Base-by-base conservation (phyloP, 2,329 filamentous ascomycete species). In the Fusarium annulatum region DNA sequence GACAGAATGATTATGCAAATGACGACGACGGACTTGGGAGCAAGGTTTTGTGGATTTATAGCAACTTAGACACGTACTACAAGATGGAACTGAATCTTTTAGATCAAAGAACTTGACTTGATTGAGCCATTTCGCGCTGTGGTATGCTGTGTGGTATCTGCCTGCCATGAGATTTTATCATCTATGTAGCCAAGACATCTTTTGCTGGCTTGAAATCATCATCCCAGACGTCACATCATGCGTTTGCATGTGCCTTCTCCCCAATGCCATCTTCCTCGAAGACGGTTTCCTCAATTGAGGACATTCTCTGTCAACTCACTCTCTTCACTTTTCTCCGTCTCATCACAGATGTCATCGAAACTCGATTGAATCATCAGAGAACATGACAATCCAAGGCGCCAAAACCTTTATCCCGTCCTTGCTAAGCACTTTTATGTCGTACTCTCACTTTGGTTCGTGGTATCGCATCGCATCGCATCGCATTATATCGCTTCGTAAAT, bases 1-100 rank as follows among this genome's bases (percentile, higher is more conserved):
- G 66, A 43, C 49, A 67, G 58, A 72, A 76, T 72, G 57, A 72
- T 77, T 67, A 79, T 73, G 76, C 69, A 69, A 72, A 51, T 72
- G 69, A 72, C 75, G 76, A 78, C 62, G 77, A 77, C 65, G 71
- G 74, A 55, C 59, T 74, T 61, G 67, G 78, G 76, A 77, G 76
- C 73, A 76, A 61, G 64, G 74, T 61, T 72, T 70, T 67, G 68
- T 62, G 57, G 67, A 59, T 62, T 75, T 74, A 73, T 61, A 72
- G 73, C 65, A 73, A 70, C 69, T 73, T 78, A 78, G 72, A 78
- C 64, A 78, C 66, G 61, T 75, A 60, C 68, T 65, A 57, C 51
- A 61, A 77, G 75, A 76, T 78, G 71, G 78, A 74, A 71, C 76
- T 61, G 73, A 77, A 75, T 64, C 71, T 78, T 76, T 74, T 76